phyloP scores from a whole-genome alignment of 1,139 yeast species.

The Taiozyma sp. region DNA sequence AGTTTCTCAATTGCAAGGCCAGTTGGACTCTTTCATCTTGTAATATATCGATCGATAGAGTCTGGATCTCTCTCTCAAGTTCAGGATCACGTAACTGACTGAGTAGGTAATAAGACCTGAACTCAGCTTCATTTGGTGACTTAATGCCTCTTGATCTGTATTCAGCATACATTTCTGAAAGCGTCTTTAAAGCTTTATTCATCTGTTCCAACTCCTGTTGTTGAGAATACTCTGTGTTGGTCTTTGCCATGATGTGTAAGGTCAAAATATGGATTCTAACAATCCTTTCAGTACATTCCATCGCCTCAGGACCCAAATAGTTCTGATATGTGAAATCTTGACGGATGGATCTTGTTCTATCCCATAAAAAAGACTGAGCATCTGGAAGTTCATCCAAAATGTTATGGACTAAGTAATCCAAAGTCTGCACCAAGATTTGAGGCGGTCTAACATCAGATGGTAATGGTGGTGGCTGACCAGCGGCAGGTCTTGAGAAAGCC shows the following conservation, averaged over 20 bases:
- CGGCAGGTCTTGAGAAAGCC: conserved; percentile 95
- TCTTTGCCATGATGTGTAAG: conserved; percentile 83
- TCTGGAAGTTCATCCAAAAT: conserved; percentile 69
- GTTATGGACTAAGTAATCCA: conserved; percentile 65
- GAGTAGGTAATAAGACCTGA: conserved; percentile 80
- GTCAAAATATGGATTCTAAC: conserved; percentile 84
- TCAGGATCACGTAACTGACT: conserved; percentile 85
- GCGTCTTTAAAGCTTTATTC: conserved; percentile 85
- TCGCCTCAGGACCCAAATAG: conserved; percentile 89
- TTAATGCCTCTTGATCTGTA: conserved; percentile 64
- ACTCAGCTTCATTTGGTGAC: conserved; percentile 88
- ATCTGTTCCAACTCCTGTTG: conserved; percentile 96
- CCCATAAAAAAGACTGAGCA: conserved; percentile 95
- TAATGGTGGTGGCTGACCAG: conserved; percentile 96
- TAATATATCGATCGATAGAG: conserved; percentile 55
- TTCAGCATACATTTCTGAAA: conserved; percentile 84
- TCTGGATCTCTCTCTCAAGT: conserved; percentile 70
- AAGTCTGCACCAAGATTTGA: conserved; percentile 54
- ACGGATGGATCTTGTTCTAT: conserved; percentile 94
- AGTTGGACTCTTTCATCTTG: conserved; percentile 57
- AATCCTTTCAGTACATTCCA: conserved; percentile 88
- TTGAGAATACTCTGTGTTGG: conserved; percentile 73
- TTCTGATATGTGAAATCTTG: conserved; percentile 97
- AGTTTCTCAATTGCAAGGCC: conserved; percentile 65
- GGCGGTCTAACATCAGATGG: conserved; percentile 99